Evolutionary conservation across 169 alveolate genomes (phyloP), one percentile per base, ranked within the genome.

Genomic region (Babesia divergens): DNA sequence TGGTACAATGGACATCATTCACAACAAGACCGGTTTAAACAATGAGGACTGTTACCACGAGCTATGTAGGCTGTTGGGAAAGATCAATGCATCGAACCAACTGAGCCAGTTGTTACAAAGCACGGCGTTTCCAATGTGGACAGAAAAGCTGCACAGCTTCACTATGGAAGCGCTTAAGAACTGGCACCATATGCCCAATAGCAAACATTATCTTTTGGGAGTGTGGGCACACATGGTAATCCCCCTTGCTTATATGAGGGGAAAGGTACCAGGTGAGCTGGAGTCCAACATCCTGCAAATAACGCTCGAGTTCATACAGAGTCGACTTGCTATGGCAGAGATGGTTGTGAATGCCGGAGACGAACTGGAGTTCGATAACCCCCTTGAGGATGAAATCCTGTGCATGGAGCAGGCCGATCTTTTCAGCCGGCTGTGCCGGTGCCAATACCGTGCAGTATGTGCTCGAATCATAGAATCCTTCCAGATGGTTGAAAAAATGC

Each of bases 161-260:
- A 94, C 98, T 3, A 80, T 91, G 65, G 94, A 89, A 38, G 90
- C 94, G n/a, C 84, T 94, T 65, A 86, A 86, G 64, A 90, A 91
- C 52, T 93, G 98, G 97, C 71, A 74, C 65, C 87, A 85, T 32
- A 56, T 91, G 68, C 95, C 97, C 43, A 94, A 94, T 77, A 92
- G 97, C 72, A 93, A 93, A 52, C 98, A 94, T 74, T 94, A 94
- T 64, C 83, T 94, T 35, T 82, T 94, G 71, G 96, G 96, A 7
- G 94, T 92, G 55, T 94, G 98, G 98, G 89, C 95, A 29, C 95
- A 92, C 76, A 87, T 94, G 95, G 92, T 91, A n/a, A 80, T 84
- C 35, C 96, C 96, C 34, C 81, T 92, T 37, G 90, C 86, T 28
- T 91, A 90, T 76, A 81, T 83, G 76, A 89, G 90, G 56, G 93